Percentiles rank a stretch among this genome's conserved stretches.
These are phyloP conservation scores for Metarhizium sp. DNA, from an alignment of 2,329 filamentous ascomycete species.

Conservation along the genomic window DNA sequence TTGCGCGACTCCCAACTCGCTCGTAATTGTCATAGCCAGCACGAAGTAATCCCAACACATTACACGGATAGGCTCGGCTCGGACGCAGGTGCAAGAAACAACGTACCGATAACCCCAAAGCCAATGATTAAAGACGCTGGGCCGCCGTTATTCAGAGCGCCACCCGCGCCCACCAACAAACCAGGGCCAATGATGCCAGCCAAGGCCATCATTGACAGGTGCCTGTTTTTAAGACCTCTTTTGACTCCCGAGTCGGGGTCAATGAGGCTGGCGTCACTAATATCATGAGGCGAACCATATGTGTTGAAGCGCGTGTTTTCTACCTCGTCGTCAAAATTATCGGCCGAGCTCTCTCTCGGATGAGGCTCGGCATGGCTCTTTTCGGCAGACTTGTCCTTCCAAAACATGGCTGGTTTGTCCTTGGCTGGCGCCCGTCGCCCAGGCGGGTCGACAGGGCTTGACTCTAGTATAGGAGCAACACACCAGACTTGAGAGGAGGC, in stretches of 20 bases:
- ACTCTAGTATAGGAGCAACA: background rate
- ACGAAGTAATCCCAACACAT: no score
- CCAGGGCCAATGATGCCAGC: constrained; percentile 60
- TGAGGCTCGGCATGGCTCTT: constrained; percentile 3
- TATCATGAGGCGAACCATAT: constrained; percentile 6
- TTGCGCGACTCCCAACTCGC: background rate
- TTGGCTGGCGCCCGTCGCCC: background rate
- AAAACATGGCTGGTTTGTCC: constrained; percentile 1
- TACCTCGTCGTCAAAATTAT: constrained; percentile 7
- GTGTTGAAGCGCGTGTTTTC: constrained; percentile 11
- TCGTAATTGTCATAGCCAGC: no score
- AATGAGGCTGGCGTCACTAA: constrained; percentile 31
- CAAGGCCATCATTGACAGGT: constrained; percentile 57
- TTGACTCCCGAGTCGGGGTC: constrained; percentile 58
- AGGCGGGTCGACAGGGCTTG: background rate
- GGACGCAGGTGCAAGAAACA: background rate
- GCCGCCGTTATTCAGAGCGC: constrained; percentile 58
- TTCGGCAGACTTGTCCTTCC: background rate
- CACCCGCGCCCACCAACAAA: constrained; percentile 61
- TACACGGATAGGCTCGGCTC: background rate
- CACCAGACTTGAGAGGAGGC: background rate
- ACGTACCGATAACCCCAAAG: constrained; percentile 54
- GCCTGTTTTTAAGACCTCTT: constrained; percentile 58
- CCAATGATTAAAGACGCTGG: constrained; percentile 65
- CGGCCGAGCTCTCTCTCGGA: constrained; percentile 10